Base-by-base conservation (phyloP, 192 early-diverging fungal genomes). In the Lunasporangiospora selenospora region DNA sequence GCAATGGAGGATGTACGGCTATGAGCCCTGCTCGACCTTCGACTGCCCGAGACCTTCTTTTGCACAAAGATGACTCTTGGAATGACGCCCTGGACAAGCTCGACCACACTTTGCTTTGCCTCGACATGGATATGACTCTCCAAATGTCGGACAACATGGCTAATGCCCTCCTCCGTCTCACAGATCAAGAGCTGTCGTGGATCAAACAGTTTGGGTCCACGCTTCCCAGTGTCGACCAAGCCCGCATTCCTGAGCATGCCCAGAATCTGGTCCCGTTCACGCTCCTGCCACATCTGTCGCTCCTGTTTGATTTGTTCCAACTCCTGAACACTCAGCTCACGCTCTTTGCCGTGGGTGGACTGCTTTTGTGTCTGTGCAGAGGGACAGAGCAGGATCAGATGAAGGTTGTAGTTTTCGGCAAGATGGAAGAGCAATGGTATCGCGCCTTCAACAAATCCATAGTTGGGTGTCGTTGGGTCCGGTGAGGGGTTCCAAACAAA, bases 401-500 rank as follows among this genome's bases (percentile, higher is more conserved):
- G 77, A 39, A 92, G 55, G 19, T 82, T 78, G 32, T 77, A 85
- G 26, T 45, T 51, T 43, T 77, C 65, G 6, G 78, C 63, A 2
- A 93, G 77, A 30, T 65, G 59, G 4, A 75, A 75, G 5, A 93
- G 70, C 36, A 88, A 77, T 6, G 81, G 62, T 18, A 85, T 65
- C 3, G 79, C 78, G 26, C 79, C 77, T 48, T 88, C 87, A 29
- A 78, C 63, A 76, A 91, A 93, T n/a, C 87, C 91, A 63, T 85
- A 82, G 44, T 84, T 93, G 30, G 90, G 89, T 19, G 65, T 66
- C 39, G 77, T 64, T 6, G 88, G 85, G 61, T 89, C 86, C 9
- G 83, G 78, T 4, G 88, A 89, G n/a, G 90, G 89, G 58, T 91
- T 91, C 90, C 91, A 91, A 34, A 93, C 62, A 36, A 91, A 77